phyloP scores from a whole-genome alignment of 1,284 basidiomycete genomes.

The Tilletia caries region DNA sequence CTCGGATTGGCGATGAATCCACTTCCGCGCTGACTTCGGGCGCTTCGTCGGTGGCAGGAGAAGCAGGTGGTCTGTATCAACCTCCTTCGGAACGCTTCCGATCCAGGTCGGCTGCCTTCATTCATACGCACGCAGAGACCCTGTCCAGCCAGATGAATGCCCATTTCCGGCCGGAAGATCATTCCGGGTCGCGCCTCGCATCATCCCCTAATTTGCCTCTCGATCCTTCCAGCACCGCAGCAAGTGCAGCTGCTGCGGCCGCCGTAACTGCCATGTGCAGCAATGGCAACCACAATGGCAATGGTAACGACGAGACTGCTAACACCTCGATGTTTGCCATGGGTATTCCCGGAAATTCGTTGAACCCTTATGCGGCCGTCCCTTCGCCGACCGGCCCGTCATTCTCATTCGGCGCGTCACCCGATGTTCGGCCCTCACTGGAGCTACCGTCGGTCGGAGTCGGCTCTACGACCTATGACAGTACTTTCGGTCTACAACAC shows the following conservation, averaged over 20 bases:
- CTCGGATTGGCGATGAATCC: not conserved
- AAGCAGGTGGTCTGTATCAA: not conserved
- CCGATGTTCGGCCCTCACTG: not conserved
- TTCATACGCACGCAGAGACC: not conserved
- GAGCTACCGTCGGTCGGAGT: not conserved
- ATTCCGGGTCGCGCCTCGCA: not conserved
- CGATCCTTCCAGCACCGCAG: slow-evolving; percentile 4
- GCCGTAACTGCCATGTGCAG: not conserved
- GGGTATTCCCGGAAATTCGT: not conserved
- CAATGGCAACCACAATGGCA: not conserved
- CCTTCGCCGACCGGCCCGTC: not conserved
- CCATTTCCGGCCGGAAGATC: too few species aligned
- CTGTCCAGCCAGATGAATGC: not conserved
- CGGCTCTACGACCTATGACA: not conserved
- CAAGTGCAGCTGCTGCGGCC: not conserved
- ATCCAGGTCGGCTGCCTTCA: not conserved
- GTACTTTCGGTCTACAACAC: not conserved
- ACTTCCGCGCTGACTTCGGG: not conserved
- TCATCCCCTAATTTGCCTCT: not conserved
- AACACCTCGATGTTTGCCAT: not conserved
- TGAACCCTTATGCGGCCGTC: not conserved
- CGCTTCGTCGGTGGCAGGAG: not conserved
- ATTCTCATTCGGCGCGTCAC: slow-evolving; percentile 5
- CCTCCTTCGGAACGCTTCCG: slow-evolving; percentile 1
- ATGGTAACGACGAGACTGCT: not conserved